Evolutionary conservation across 106 monocot genomes (phyloP).

Genomic region (Allium sativum): DNA sequence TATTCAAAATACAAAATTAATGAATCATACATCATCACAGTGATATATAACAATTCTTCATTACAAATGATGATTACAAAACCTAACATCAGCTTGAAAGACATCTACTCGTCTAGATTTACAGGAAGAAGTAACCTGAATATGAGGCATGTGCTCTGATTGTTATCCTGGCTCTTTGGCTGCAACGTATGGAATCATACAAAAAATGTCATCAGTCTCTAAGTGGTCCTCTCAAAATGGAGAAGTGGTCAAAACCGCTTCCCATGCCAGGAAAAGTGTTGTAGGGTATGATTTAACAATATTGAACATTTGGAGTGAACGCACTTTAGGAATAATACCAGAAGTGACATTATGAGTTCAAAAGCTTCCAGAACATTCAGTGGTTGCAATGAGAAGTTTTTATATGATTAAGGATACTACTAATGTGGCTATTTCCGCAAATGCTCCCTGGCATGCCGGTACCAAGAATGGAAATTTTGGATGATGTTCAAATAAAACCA

Average conservation of each 20-base stretch:
- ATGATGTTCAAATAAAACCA: slow-evolving; percentile 86
- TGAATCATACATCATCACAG: too few relatives aligned
- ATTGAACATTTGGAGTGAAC: slow-evolving; percentile 86
- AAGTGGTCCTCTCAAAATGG: slow-evolving; percentile 94
- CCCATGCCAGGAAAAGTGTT: slow-evolving; percentile 87
- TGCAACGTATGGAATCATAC: too few relatives aligned
- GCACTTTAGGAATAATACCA: slow-evolving; percentile 83
- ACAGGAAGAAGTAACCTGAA: too few relatives aligned
- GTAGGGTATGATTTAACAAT: slow-evolving; percentile 88
- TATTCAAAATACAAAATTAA: too few relatives aligned
- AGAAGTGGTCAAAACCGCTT: slow-evolving; percentile 74
- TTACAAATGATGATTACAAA: too few relatives aligned
- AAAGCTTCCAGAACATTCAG: slow-evolving; percentile 84
- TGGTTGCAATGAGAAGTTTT: slow-evolving; percentile 97
- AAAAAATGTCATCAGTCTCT: too few relatives aligned
- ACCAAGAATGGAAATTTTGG: slow-evolving; percentile 80
- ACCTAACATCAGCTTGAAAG: too few relatives aligned
- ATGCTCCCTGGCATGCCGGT: slow-evolving; percentile 93
- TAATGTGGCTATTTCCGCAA: slow-evolving; percentile 90
- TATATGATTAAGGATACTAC: slow-evolving; percentile 87
- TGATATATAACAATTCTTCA: too few relatives aligned
- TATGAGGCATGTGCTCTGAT: too few relatives aligned
- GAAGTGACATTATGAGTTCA: slow-evolving; percentile 88
- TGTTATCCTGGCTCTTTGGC: too few relatives aligned
- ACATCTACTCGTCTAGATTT: too few relatives aligned